A percentile compares a stretch with the other conserved stretches of the same genome.
phyloP scores from a whole-genome alignment of 441 rosid species.

The Bocquillonia castaneifolia region DNA sequence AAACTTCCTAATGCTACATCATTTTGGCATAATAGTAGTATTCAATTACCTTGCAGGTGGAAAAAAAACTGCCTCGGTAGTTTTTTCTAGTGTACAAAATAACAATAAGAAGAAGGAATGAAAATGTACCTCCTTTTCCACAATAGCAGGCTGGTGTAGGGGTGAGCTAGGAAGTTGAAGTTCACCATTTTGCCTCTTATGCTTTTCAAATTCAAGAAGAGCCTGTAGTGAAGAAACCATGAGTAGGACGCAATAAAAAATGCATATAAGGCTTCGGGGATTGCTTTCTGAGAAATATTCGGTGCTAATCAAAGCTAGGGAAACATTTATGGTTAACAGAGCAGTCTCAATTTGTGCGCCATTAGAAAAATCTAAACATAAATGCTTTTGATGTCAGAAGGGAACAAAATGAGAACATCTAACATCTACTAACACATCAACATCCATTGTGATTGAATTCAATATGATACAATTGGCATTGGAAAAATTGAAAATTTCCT shows the following conservation, averaged over 20 bases:
- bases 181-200: constrained; percentile 55
- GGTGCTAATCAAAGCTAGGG: background rate
- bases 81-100: background rate
- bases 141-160: constrained; percentile 36
- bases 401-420: background rate
- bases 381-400: background rate
- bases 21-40: background rate
- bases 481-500: background rate
- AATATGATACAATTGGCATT: constrained; percentile 6
- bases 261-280: background rate
- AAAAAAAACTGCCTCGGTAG: no score
- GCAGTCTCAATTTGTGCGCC: background rate
- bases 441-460: background rate
- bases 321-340: background rate
- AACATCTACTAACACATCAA: background rate
- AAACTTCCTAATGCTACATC: background rate
- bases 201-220: constrained; percentile 74
- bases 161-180: constrained; percentile 57
- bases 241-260: constrained; percentile 13
- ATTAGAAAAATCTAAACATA: constrained; percentile 1
- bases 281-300: background rate
- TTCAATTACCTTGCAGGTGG: background rate
- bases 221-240: constrained; percentile 45
- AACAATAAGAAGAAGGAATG: constrained; percentile 1
- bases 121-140: constrained; percentile 58